Evolutionary conservation across 2,329 filamentous ascomycete genomes (phyloP), one percentile per base, ranked within the genome.

Genomic region (Diaporthe sp.): DNA sequence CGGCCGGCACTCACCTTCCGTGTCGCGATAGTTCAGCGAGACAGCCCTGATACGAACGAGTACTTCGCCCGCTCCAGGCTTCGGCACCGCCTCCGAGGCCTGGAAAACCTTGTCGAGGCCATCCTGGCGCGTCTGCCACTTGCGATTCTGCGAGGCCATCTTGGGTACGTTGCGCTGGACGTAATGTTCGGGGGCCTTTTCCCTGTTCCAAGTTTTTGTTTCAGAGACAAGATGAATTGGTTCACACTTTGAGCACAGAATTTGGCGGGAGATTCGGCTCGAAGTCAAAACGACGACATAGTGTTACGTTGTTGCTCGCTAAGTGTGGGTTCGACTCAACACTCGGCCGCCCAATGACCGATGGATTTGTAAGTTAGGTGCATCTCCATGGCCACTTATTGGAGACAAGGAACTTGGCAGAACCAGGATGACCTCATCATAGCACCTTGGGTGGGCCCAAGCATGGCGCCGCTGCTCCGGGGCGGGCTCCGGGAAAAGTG

Each of bases 111-210:
- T 88, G 66, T 90, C 88, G 30, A 92, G 78, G 13, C 90, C 90
- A 78, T 90, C 84, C 77, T 91, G 86, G 55, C 81, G 81, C 2
- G 88, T 89, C 22, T 86, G 82, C 90, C 90, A 92, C 81, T 90
- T 87, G 27, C 74, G 74, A 19, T 75, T 75, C 13, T 61, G 55
- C 22, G 61, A 53, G n/a, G 74, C 35, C 74, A 75, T 75, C 22
- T 35, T 53, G 35, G 9, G 3, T 42, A 5, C 4, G 4, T 35
- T 47, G 27, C n/a, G 15, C 22, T n/a, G 22, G 19, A n/a, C 6
- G 51, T 42, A 27, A 19, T 44, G 25, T 9, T 9, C 9, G 12
- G 4, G 15, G 22, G 8, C 25, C 17, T 32, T 4, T n/a, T 32
- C 47, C n/a, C 5, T n/a, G 19, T 50, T 22, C 44, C 3, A 13